These are phyloP conservation scores for Stagonosporopsis chrysanthemi DNA, from an alignment of 2,329 filamentous ascomycete species.

Conservation along the genomic window DNA sequence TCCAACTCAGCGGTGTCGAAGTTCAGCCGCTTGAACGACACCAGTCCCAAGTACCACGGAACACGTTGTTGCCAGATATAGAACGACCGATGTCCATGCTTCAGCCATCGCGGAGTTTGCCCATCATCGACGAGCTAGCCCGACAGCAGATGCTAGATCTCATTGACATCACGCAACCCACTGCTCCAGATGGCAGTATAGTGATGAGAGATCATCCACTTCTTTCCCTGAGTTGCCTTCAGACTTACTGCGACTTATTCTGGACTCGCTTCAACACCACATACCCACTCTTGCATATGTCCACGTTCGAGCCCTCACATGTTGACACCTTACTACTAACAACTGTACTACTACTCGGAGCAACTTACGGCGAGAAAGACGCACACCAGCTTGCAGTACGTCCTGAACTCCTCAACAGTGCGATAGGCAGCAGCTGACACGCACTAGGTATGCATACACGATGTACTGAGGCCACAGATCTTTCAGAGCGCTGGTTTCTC, in stretches of 20 bases:
- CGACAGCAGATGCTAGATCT: constrained; percentile 58
- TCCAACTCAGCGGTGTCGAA: background rate
- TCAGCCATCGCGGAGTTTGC: constrained; percentile 40
- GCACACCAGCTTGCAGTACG: constrained; percentile 64
- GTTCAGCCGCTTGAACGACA: background rate
- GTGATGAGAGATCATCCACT: constrained; percentile 61
- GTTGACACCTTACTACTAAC: constrained; percentile 62
- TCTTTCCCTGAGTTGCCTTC: constrained; percentile 59
- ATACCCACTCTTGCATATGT: constrained; percentile 66
- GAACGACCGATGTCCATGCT: constrained; percentile 47
- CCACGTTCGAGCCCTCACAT: constrained; percentile 62
- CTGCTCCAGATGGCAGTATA: constrained; percentile 56
- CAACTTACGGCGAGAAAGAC: constrained; percentile 66
- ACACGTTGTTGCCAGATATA: constrained; percentile 26
- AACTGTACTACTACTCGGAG: constrained; percentile 66
- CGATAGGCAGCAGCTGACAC: constrained; percentile 2
- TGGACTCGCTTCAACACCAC: constrained; percentile 67
- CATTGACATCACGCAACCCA: constrained; percentile 59
- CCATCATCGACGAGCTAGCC: constrained; percentile 53
- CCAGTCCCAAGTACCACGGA: background rate
- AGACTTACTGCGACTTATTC: constrained; percentile 66
- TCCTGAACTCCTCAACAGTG: background rate
- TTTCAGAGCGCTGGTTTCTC: constrained; percentile 65
- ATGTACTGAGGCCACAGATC: constrained; percentile 66
- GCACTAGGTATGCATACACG: constrained; percentile 63